Percentiles rank a stretch among this genome's conserved stretches.
phyloP scores from a whole-genome alignment of 2,329 filamentous ascomycete species.

The Camillea tinctor region DNA sequence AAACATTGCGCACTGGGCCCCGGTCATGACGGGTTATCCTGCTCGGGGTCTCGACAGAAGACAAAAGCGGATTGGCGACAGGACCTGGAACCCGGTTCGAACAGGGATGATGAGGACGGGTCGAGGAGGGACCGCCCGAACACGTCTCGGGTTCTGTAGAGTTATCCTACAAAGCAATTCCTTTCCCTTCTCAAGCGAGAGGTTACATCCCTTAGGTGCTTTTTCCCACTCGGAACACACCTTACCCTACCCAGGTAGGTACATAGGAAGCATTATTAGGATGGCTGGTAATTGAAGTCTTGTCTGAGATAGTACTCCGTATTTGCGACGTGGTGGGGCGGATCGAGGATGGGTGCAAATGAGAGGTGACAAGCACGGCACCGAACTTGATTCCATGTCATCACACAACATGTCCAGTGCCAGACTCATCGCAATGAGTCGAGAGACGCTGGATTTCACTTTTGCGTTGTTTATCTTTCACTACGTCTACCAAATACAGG shows the following conservation, averaged over 20 bases:
- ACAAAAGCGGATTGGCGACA: neutral
- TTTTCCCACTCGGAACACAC: neutral
- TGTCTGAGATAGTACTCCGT: slow-evolving; percentile 1
- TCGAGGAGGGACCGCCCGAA: slow-evolving; percentile 1
- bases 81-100: neutral
- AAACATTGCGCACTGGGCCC: neutral
- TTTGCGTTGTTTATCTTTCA: no score
- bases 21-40: slow-evolving; percentile 1
- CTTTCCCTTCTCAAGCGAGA: neutral
- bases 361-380: neutral
- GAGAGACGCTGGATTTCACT: no score
- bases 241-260: neutral
- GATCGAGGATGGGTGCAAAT: slow-evolving; percentile 1
- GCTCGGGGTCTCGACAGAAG: neutral
- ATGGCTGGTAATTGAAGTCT: neutral
- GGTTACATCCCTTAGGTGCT: neutral
- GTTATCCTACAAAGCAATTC: neutral
- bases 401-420: slow-evolving; percentile 6
- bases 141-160: slow-evolving; percentile 3
- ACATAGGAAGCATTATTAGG: neutral
- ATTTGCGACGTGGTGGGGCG: slow-evolving; percentile 3
- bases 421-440: slow-evolving; percentile 3
- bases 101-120: slow-evolving; percentile 2
- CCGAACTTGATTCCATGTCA: neutral
- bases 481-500: no score